phyloP scores from a whole-genome alignment of 2,329 filamentous ascomycete genomes.

The Verticillium albo-atrum region DNA sequence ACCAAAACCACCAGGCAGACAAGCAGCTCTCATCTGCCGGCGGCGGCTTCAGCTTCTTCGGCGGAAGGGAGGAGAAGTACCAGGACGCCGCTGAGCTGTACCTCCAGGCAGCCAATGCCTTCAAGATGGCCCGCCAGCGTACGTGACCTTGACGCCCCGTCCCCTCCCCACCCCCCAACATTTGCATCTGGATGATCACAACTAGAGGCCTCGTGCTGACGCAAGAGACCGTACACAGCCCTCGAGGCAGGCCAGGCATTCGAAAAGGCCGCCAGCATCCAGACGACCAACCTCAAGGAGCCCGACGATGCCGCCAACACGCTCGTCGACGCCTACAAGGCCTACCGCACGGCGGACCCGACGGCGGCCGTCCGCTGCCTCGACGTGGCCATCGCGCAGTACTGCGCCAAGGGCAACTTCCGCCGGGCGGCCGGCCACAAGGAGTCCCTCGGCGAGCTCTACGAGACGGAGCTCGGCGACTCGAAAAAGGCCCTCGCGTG shows the following conservation, averaged over 20 bases:
- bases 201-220: not conserved
- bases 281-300: constrained; percentile 78
- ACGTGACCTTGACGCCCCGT: constrained; percentile 19
- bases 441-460: constrained; percentile 82
- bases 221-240: constrained; percentile 45
- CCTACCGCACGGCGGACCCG: constrained; percentile 81
- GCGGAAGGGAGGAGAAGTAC: constrained; percentile 81
- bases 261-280: constrained; percentile 78
- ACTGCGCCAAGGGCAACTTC: constrained; percentile 86
- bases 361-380: constrained; percentile 78
- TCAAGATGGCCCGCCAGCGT: constrained; percentile 83
- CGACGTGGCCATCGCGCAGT: constrained; percentile 76
- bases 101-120: constrained; percentile 85
- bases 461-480: constrained; percentile 77
- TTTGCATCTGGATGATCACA: no score
- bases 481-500: constrained; percentile 72
- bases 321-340: constrained; percentile 88
- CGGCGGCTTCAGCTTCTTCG: constrained; percentile 85
- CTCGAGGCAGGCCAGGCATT: constrained; percentile 84
- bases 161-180: not conserved
- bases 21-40: constrained; percentile 71
- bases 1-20: constrained; percentile 65
- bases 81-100: constrained; percentile 86
- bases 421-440: constrained; percentile 85
- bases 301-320: constrained; percentile 90